Evolutionary conservation across 116 monocot genomes (phyloP), one percentile per base, ranked within the genome.

Genomic region (Zostera marina): DNA sequence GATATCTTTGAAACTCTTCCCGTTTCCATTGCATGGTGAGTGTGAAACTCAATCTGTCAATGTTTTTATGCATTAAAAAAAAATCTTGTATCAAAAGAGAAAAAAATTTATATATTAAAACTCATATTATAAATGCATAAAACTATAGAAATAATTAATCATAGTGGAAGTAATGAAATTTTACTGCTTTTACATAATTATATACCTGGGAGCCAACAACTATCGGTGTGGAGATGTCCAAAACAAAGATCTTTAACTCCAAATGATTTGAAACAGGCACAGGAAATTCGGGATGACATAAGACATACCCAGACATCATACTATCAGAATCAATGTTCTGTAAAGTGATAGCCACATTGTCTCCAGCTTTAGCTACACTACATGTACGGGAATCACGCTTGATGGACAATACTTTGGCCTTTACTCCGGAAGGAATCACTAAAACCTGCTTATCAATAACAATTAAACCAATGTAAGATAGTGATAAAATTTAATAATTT

Each of bases 251-350:
- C 62, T 76, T 88, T 23, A 94, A 69, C 73, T 94, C 84, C 77
- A 94, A 73, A 66, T 54, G 44, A 42, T 72, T 70, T 54, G 79
- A 79, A 19, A 88, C 70, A 47, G 61, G 38, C 41, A 96, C 82
- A 20, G 88, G 94, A 67, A 79, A 88, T 68, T 88, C 89, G 14
- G 81, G 77, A 55, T 96, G 82, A 56, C 94, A 96, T 11, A 96
- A 21, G 11, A 82, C 82, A 22, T 77, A 77, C 22, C 94, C 89
- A 23, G 79, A 61, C 22, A 74, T 63, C 19, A 96, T 48, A 58
- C 76, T 59, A 38, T 45, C 45, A 40, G 47, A 22, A 15, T 82
- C 81, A 40, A 88, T 61, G 25, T 84, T 80, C 23, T 80, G 77
- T 68, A 96, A 78, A 72, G 77, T 67, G 38, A 88, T 51, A 47